Evolutionary conservation across 768 basidiomycete species (phyloP), one percentile per base, ranked within the genome.

Genomic region (Russula abietina): DNA sequence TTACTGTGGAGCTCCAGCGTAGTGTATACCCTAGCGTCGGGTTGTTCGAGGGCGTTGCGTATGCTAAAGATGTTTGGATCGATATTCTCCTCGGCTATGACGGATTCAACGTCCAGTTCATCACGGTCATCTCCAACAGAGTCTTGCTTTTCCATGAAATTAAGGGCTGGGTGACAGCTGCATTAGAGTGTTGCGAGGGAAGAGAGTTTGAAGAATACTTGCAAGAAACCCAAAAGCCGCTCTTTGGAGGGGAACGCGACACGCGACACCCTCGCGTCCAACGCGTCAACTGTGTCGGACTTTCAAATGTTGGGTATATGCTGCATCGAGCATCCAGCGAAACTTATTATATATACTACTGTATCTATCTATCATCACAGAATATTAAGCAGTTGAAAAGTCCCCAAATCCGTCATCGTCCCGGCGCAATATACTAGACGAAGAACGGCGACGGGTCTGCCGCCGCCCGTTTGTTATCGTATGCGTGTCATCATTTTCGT

Each of bases 401-500:
- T 26, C 53, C n/a, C 64, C 66, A 26, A 66, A 67, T 11, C 39
- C 67, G 26, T 59, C 60, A 48, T 39, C 30, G n/a, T 48, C 43
- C 36, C 33, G 55, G 17, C 39, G 58, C 26, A 59, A 24, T 46
- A 38, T 32, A 41, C 53, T 39, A n/a, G 66, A 65, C n/a, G 65
- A 53, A 26, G 66, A 67, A 33, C 60, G 66, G 22, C 66, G 55
- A 51, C 62, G 67, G 12, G 59, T 49, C 22, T n/a, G 60, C 19
- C 52, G 52, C 48, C 33, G 54, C 46, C 50, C 51, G n/a, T 49
- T 12, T 16, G 30, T 46, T 10, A 16, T 22, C 32, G 9, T 36
- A 22, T 62, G 70, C 12, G 73, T 72, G 17, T 73, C 72, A 14
- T 74, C 74, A 4, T 71, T 73, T 1, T 72, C 73, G 51, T 68